Base-by-base conservation (phyloP, 805 yeast genomes). In the Metahyphopichia silvanorum region DNA sequence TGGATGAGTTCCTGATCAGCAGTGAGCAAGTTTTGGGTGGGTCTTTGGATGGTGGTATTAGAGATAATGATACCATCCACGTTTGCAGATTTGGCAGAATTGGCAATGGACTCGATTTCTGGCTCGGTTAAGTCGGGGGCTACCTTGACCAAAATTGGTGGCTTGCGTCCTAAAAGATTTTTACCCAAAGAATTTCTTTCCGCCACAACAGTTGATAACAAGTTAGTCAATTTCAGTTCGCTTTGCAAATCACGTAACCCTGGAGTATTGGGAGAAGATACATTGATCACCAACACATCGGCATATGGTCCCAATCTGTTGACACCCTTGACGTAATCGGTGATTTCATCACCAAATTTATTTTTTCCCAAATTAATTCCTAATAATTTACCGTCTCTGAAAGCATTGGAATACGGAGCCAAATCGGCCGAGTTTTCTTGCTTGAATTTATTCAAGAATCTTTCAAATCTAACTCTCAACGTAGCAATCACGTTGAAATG, bases 251-350 rank as follows among this genome's bases (percentile, higher is more conserved):
- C 86, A 51, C 98, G 76, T 45, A 91, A 71, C 2, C 97, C 97
- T 4, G 98, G 98, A 1, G 98, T 91, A 54, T 91, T 91, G 33
- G 98, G 98, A 30, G 95, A 84, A 1, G 96, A 87, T 10, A 91
- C 96, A 51, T 91, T 91, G 43, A 91, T 76, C 13, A 91, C 91
- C 40, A 91, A 66, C 6, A 86, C 88, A 60, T 91, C 98, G 4
- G 98, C 96, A 46, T 69, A 78, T 9, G 79, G 77, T 9, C 94
- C 95, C 44, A 91, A 77, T 34, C 80, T 71, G 37, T 77, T 77
- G 16, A 91, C 95, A 39, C 98, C 98, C 43, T 74, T 68, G 29
- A 85, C 77, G 51, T 87, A 91, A 57, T 91, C 98, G 36, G 79
- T 67, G 35, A 87, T 76, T 56, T 88, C 96, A 54, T 89, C 96